phyloP scores from a whole-genome alignment of 1,284 basidiomycete genomes.

The Cutaneotrichosporon sp. region DNA sequence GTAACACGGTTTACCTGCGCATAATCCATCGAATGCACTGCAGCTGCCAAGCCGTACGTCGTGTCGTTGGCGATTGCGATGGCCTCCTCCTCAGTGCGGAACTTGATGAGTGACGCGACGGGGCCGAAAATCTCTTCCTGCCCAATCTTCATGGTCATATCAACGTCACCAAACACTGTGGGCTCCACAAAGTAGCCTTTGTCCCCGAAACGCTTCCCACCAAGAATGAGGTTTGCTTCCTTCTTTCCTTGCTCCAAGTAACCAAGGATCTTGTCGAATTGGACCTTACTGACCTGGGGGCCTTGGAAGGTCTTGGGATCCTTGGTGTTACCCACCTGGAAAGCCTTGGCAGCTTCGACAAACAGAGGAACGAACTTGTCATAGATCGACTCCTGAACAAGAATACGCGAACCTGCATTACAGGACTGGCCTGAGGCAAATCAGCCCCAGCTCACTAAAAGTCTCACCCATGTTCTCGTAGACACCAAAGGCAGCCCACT shows the following conservation, averaged over 20 bases:
- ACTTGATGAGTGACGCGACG: constrained; percentile 49
- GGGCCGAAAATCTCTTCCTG: constrained; percentile 52
- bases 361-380: constrained; percentile 70
- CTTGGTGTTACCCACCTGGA: constrained; percentile 66
- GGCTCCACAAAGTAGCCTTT: constrained; percentile 35
- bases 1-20: constrained; percentile 89
- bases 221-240: constrained; percentile 70
- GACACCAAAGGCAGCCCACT: constrained; percentile 25
- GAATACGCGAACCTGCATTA: constrained; percentile 54
- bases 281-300: constrained; percentile 76
- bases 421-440: constrained; percentile 7
- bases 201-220: constrained; percentile 55
- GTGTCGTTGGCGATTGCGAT: constrained; percentile 77
- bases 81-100: constrained; percentile 48
- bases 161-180: constrained; percentile 46
- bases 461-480: constrained; percentile 9
- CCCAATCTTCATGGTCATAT: constrained; percentile 34
- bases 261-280: constrained; percentile 80
- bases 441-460: no score
- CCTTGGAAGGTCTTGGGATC: constrained; percentile 69
- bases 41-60: constrained; percentile 81
- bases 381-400: constrained; percentile 72
- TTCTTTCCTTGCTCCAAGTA: constrained; percentile 84
- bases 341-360: constrained; percentile 59
- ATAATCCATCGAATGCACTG: constrained; percentile 81